A percentile compares a stretch with the other conserved stretches of the same genome.
These are phyloP conservation scores for Lolium rigidum DNA, from an alignment of 176 grass and related monocot species.

Conservation along the genomic window DNA sequence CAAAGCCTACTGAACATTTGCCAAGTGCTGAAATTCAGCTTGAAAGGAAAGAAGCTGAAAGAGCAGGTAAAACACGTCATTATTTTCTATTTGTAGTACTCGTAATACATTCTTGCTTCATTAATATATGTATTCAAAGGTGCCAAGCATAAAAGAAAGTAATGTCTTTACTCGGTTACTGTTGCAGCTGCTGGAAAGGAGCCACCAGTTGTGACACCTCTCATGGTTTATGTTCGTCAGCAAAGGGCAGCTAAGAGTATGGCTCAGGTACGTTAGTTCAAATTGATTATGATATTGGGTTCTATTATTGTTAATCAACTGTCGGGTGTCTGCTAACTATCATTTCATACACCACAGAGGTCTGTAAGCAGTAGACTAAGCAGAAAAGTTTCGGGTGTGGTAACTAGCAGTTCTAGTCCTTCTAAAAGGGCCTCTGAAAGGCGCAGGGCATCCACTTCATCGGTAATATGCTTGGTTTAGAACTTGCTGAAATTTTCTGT, in stretches of 20 bases:
- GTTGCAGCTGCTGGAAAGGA: constrained; percentile 82
- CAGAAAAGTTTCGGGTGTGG: constrained; percentile 72
- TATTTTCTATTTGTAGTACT: neutral
- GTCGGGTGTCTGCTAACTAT: constrained; percentile 11
- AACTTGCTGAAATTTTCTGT: neutral
- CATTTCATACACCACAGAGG: constrained; percentile 59
- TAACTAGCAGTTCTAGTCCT: constrained; percentile 61
- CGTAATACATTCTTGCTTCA: constrained; percentile 20
- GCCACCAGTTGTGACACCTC: constrained; percentile 77
- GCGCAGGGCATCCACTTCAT: constrained; percentile 65
- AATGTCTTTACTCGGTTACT: constrained; percentile 24
- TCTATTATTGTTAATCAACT: constrained; percentile 31
- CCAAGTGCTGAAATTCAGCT: constrained; percentile 99
- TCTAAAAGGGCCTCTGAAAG: constrained; percentile 85
- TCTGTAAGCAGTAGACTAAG: constrained; percentile 60
- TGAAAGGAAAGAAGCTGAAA: constrained; percentile 99
- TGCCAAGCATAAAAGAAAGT: constrained; percentile 18
- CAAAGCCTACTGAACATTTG: constrained; percentile 87
- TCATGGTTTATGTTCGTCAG: constrained; percentile 92
- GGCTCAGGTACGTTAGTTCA: constrained; percentile 60
- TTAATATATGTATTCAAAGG: constrained; percentile 28
- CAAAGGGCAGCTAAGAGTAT: constrained; percentile 90
- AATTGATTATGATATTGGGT: neutral
- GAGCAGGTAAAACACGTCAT: constrained; percentile 65
- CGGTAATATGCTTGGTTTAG: constrained; percentile 53